Evolutionary conservation across 1,284 basidiomycete species (phyloP).

Genomic region (Pisolithus thermaeus): DNA sequence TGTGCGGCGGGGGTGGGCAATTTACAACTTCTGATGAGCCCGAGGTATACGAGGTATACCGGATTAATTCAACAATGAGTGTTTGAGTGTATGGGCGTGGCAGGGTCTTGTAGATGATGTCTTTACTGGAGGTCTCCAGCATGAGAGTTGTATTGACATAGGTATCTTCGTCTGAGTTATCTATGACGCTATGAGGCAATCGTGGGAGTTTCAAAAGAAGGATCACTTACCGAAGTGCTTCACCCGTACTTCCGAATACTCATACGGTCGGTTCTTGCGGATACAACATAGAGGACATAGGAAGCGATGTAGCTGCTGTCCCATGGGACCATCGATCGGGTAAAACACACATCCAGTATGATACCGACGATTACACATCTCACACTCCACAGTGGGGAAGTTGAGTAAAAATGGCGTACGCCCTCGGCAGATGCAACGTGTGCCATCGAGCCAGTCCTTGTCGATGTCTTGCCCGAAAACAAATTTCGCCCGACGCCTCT

Average conservation of each 20-base stretch:
- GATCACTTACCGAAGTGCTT: constrained; percentile 51
- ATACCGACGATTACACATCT: constrained; percentile 57
- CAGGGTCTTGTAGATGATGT: constrained; percentile 62
- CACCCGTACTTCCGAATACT: constrained; percentile 68
- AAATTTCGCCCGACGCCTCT: constrained; percentile 63
- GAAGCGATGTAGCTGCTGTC: constrained; percentile 38
- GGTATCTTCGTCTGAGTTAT: constrained; percentile 42
- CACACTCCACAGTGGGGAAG: constrained; percentile 62
- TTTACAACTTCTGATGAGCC: constrained; percentile 39
- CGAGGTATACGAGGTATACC: constrained; percentile 54
- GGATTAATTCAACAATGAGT: constrained; percentile 67
- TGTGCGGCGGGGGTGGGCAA: constrained; percentile 24
- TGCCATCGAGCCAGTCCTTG: constrained; percentile 65
- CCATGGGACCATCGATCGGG: constrained; percentile 36
- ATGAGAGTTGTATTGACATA: constrained; percentile 69
- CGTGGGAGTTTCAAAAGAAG: neutral
- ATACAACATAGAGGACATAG: constrained; percentile 70
- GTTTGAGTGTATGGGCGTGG: constrained; percentile 58
- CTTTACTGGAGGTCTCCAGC: constrained; percentile 67
- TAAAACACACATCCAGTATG: constrained; percentile 75
- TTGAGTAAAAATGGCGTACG: constrained; percentile 52
- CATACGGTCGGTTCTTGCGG: constrained; percentile 61
- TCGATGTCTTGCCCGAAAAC: constrained; percentile 73
- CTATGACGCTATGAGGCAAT: constrained; percentile 24
- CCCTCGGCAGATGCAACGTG: constrained; percentile 75